Percentiles rank a stretch among this genome's conserved stretches.
These are phyloP conservation scores for Fusarium sp. DNA, from an alignment of 2,329 filamentous ascomycete species.

Conservation along the genomic window DNA sequence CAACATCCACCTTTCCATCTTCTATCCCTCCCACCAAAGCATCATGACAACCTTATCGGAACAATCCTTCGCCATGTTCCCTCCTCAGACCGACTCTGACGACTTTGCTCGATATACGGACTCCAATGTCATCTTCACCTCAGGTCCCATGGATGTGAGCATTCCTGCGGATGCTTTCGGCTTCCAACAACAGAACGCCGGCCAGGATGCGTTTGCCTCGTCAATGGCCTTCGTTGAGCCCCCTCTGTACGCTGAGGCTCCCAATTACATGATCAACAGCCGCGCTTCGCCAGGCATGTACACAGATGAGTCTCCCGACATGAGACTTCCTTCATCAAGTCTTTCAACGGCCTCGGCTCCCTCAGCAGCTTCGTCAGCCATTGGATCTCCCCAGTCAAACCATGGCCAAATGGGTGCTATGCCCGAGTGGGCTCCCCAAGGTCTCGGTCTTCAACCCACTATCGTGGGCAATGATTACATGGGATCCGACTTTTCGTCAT, in stretches of 20 bases:
- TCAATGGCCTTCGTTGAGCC: constrained; percentile 62
- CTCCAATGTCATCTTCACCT: constrained; percentile 56
- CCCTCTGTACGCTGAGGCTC: constrained; percentile 63
- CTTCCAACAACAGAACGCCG: constrained; percentile 54
- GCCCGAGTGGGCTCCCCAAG: constrained; percentile 70
- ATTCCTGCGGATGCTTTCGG: constrained; percentile 64
- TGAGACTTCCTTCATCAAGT: constrained; percentile 68
- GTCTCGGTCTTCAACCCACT: constrained; percentile 72
- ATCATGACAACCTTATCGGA: constrained; percentile 53
- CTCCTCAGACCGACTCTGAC: constrained; percentile 52
- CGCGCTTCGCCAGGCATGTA: constrained; percentile 65
- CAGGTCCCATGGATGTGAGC: constrained; percentile 63
- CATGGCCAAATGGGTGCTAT: constrained; percentile 70
- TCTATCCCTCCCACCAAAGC: constrained; percentile 19
- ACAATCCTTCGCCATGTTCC: constrained; percentile 50
- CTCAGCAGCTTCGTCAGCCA: constrained; percentile 76
- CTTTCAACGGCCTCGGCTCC: constrained; percentile 73
- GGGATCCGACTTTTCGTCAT: constrained; percentile 68
- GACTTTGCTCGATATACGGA: constrained; percentile 65
- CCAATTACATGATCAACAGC: constrained; percentile 61
- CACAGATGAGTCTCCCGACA: constrained; percentile 64
- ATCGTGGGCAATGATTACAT: constrained; percentile 73
- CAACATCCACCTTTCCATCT: constrained; percentile 16
- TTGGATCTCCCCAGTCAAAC: constrained; percentile 76
- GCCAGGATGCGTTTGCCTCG: constrained; percentile 54